Evolutionary conservation across 163 green algal genomes (phyloP).

Genomic region (Scenedesmus sp.): DNA sequence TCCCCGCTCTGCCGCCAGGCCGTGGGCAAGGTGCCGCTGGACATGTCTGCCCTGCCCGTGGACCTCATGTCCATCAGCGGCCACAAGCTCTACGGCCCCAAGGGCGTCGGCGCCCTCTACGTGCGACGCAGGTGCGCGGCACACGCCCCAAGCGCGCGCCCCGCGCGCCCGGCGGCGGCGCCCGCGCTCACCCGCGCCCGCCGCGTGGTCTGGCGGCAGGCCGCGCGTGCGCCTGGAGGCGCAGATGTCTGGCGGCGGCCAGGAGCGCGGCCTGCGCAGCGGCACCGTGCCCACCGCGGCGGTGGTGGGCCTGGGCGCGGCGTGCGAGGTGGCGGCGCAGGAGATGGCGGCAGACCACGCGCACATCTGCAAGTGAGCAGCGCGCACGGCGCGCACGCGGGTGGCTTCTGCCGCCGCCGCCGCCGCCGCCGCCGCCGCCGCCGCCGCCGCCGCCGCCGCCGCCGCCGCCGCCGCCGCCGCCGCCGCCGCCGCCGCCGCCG

Average conservation of each 20-base stretch:
- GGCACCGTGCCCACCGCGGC: constrained; percentile 94
- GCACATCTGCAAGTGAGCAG: constrained; percentile 69
- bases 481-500: too few species aligned
- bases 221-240: constrained; percentile 94
- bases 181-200: too few species aligned
- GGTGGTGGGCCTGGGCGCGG: constrained; percentile 91
- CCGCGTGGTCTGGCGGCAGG: constrained; percentile 40
- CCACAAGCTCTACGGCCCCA: constrained; percentile 99
- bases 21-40: constrained; percentile 94
- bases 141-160: background rate
- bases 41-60: constrained; percentile 91
- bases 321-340: constrained; percentile 81
- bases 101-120: constrained; percentile 96
- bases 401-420: too few species aligned
- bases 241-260: constrained; percentile 94
- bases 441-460: too few species aligned
- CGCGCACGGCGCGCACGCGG: too few species aligned
- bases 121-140: constrained; percentile 70
- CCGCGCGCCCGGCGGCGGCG: too few species aligned
- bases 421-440: too few species aligned
- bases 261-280: constrained; percentile 94
- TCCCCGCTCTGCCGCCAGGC: constrained; percentile 55
- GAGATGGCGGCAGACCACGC: constrained; percentile 84
- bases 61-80: constrained; percentile 97
- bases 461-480: too few species aligned